Evolutionary conservation across 169 alveolate species (phyloP), one percentile per base, ranked within the genome.

Genomic region (Babesia caballi): DNA sequence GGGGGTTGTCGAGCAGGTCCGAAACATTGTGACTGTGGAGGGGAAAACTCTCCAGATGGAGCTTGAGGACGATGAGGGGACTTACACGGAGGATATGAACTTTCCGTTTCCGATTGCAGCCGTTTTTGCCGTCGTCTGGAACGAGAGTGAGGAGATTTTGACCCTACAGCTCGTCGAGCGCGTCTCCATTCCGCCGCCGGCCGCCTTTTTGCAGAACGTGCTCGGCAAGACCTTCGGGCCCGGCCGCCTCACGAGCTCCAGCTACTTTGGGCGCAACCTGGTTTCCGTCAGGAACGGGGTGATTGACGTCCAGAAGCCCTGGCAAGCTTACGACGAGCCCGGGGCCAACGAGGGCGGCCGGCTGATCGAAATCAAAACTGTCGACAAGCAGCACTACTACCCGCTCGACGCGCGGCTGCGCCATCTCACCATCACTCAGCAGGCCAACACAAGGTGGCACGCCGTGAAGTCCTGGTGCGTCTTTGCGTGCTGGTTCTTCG

Each of bases 61-160:
- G 14, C 41, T 1, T 23, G 67, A 67, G 14, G 68, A 54, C 3
- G 68, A 44, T 1, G 57, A 30, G 15, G 66, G 27, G 15, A 27
- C 1, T 0, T 0, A 4, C 11, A 38, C 7, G 27, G 66, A 40
- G 50, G 68, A 75, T 4, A 27, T 66, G 61, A 49, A 67, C 41
- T 78, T 78, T 42, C 86, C 86, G 19, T 78, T 67, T 40, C 80
- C 69, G 23, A 78, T 78, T 5, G 51, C 86, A n/a, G 50, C 86
- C 17, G 82, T 78, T 11, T 78, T 67, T 36, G 81, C 73, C 2
- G 77, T 78, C 14, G 25, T 52, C 17, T 40, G 65, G 67, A 63
- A 41, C 35, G 41, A 6, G 23, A 50, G 63, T 17, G 57, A 57
- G 12, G 85, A 69, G 0, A 78, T 78, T n/a, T 17, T 49, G 41